Percentiles rank a stretch among this genome's conserved stretches.
Evolutionary conservation across 179 eudicot genomes (phyloP).

Genomic region (Drosera spatulata): DNA sequence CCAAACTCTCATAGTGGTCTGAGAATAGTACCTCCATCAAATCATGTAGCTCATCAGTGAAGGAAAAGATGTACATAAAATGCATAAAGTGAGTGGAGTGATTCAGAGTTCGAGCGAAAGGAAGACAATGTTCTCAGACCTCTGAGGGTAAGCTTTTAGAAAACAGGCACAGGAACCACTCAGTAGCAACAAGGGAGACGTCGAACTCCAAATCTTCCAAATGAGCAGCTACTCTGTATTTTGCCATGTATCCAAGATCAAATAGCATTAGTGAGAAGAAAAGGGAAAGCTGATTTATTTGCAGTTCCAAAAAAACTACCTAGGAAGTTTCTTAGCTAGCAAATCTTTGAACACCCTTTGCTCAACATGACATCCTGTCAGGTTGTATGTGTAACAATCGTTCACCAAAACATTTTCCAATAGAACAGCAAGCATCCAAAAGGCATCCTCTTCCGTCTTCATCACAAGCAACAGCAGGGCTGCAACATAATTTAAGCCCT

Average conservation of each 20-base stretch:
- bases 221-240: slow-evolving; percentile 87
- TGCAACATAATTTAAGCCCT: slow-evolving; percentile 97
- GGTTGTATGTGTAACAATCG: slow-evolving; percentile 76
- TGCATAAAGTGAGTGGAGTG: not conserved
- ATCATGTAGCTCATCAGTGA: slow-evolving; percentile 3
- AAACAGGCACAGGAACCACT: slow-evolving; percentile 96
- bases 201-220: slow-evolving; percentile 83
- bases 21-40: slow-evolving; percentile 11
- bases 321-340: slow-evolving; percentile 66
- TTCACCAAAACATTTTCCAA: slow-evolving; percentile 81
- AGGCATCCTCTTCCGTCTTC: slow-evolving; percentile 99
- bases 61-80: not conserved
- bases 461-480: slow-evolving; percentile 87
- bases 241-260: slow-evolving; percentile 3
- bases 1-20: slow-evolving; percentile 98
- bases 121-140: slow-evolving; percentile 23
- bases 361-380: slow-evolving; percentile 96
- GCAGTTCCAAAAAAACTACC: slow-evolving; percentile 23
- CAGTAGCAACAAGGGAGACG: slow-evolving; percentile 94
- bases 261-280: slow-evolving; percentile 1
- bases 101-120: too few relatives aligned
- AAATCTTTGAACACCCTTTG: slow-evolving; percentile 93
- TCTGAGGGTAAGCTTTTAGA: slow-evolving; percentile 97
- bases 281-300: not conserved
- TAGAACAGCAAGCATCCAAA: slow-evolving; percentile 97